Percentiles rank a stretch among this genome's conserved stretches.
Conservation (phyloP, 225 moss, liverwort and hornwort genomes). For the Lunularia cruciata region DNA sequence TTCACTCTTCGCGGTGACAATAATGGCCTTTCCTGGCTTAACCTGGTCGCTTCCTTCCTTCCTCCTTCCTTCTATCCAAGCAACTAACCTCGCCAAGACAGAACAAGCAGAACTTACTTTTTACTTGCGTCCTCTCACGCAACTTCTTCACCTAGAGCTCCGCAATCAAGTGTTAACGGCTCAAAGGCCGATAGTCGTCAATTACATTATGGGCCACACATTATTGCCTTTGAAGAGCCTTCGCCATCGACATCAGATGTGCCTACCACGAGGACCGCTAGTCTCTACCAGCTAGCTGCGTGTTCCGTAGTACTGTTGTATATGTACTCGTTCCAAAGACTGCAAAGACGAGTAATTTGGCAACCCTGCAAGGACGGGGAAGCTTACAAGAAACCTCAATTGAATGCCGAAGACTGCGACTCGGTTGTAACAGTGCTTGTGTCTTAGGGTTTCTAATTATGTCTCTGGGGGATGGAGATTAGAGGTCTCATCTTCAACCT, state of each 20-base stretch:
- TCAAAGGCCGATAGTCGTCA: neutral
- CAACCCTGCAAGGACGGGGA: too few relatives aligned
- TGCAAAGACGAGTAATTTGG: neutral
- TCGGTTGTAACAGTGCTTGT: too few relatives aligned
- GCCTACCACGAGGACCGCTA: neutral
- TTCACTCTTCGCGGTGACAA: neutral
- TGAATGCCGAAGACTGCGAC: too few relatives aligned
- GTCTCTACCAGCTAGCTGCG: constrained; percentile 3
- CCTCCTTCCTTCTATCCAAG: neutral
- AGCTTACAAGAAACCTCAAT: too few relatives aligned
- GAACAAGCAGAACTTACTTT: neutral
- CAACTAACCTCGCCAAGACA: neutral
- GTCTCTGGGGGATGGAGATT: too few relatives aligned
- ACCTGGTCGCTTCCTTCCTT: neutral
- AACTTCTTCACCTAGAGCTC: neutral
- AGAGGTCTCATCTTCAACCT: too few relatives aligned
- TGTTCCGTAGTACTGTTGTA: constrained; percentile 1
- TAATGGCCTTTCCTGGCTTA: too few relatives aligned
- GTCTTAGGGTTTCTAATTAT: too few relatives aligned
- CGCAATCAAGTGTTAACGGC: neutral
- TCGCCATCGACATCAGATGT: neutral
- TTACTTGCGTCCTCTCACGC: neutral
- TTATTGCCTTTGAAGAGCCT: neutral
- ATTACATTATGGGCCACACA: neutral
- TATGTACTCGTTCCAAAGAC: neutral